Evolutionary conservation across 768 basidiomycete genomes (phyloP).

Genomic region (Pleurotus platypus): DNA sequence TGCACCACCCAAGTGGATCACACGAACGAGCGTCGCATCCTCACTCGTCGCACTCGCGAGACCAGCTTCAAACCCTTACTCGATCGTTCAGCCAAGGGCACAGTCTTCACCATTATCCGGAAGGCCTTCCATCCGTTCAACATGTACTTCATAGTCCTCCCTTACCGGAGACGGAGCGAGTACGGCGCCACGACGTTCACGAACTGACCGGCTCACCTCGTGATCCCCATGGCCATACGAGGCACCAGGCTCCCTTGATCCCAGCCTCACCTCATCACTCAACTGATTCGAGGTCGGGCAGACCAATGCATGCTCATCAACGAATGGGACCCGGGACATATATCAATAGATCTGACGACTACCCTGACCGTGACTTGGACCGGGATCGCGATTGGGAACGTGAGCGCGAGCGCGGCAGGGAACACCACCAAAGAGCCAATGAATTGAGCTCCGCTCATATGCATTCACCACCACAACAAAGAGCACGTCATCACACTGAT

Average conservation of each 20-base stretch:
- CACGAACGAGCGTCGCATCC: slow-evolving; percentile 46
- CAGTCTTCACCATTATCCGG: slow-evolving; percentile 43
- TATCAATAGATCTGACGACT: slow-evolving; percentile 50
- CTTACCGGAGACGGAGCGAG: slow-evolving; percentile 39
- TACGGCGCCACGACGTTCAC: slow-evolving; percentile 46
- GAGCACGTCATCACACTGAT: slow-evolving; percentile 26
- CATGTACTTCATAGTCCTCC: slow-evolving; percentile 50
- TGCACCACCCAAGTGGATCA: slow-evolving; percentile 38
- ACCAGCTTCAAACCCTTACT: slow-evolving; percentile 34
- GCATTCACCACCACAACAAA: slow-evolving; percentile 41
- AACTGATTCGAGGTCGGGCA: slow-evolving; percentile 18
- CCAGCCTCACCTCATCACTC: slow-evolving; percentile 23
- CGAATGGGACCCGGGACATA: slow-evolving; percentile 61
- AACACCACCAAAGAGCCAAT: slow-evolving; percentile 20
- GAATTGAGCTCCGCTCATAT: slow-evolving; percentile 25
- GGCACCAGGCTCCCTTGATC: slow-evolving; percentile 18
- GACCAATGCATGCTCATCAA: slow-evolving; percentile 19
- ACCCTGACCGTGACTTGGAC: slow-evolving; percentile 40
- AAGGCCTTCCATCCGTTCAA: slow-evolving; percentile 38
- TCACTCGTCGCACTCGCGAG: slow-evolving; percentile 49
- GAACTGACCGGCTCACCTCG: slow-evolving; percentile 32
- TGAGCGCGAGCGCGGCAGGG: slow-evolving; percentile 30
- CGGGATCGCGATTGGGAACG: slow-evolving; percentile 43
- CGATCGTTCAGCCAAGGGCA: slow-evolving; percentile 33
- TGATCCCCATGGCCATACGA: slow-evolving; percentile 27